These are phyloP conservation scores for Alopecurus myosuroides DNA, from an alignment of 176 grass and related monocot genomes.

Conservation along the genomic window DNA sequence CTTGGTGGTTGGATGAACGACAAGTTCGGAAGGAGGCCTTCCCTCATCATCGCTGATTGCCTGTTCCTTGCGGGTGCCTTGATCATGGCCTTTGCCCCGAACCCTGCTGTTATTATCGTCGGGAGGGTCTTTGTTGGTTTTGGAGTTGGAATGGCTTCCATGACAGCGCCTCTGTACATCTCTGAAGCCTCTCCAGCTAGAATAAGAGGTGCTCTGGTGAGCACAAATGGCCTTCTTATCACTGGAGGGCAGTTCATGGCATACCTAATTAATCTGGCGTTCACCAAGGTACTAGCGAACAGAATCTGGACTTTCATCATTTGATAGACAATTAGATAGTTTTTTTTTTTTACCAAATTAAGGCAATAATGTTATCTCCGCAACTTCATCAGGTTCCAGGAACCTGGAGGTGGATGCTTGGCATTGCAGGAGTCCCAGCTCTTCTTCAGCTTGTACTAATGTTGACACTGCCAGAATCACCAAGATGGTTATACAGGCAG, in stretches of 20 bases:
- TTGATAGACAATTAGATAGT: not conserved
- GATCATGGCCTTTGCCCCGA: slow-evolving; percentile 73
- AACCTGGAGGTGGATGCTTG: slow-evolving; percentile 99
- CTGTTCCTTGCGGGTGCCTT: slow-evolving; percentile 69
- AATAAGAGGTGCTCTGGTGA: slow-evolving; percentile 88
- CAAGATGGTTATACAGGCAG: slow-evolving; percentile 94
- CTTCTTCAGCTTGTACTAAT: slow-evolving; percentile 82
- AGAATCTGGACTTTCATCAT: not conserved
- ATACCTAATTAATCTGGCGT: slow-evolving; percentile 96
- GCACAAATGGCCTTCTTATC: slow-evolving; percentile 87
- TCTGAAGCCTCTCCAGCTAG: slow-evolving; percentile 94
- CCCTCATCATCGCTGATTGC: slow-evolving; percentile 73
- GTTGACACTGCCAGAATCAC: slow-evolving; percentile 87
- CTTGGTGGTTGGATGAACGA: slow-evolving; percentile 98
- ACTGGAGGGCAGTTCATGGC: slow-evolving; percentile 93
- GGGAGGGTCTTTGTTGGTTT: slow-evolving; percentile 93
- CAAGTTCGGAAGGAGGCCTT: slow-evolving; percentile 72
- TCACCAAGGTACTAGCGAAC: slow-evolving; percentile 51
- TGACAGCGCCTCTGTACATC: slow-evolving; percentile 96
- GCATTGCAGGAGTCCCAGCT: slow-evolving; percentile 83
- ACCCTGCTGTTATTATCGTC: slow-evolving; percentile 74
- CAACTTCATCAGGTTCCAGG: slow-evolving; percentile 47
- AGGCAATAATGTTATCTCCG: not conserved
- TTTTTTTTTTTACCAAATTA: not conserved
- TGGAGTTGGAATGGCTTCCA: slow-evolving; percentile 96